These are phyloP conservation scores for Boechera retrofracta DNA, from an alignment of 345 rosid species.

Conservation along the genomic window DNA sequence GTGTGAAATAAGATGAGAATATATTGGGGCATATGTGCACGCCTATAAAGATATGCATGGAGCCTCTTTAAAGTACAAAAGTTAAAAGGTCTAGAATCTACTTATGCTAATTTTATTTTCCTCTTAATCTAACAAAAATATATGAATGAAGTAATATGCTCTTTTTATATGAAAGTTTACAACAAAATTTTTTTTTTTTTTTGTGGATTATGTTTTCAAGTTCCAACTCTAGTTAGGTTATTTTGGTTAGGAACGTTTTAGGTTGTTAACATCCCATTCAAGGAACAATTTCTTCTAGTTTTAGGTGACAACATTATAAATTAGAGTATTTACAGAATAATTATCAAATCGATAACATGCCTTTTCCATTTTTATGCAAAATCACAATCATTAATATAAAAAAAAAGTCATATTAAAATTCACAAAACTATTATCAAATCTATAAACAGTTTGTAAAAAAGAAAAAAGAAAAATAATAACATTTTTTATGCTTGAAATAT, in stretches of 20 bases:
- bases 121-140: not conserved
- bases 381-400: too few relatives aligned
- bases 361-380: too few relatives aligned
- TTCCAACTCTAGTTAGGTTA: conserved; percentile 7
- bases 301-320: not conserved
- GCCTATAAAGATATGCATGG: conserved; percentile 45
- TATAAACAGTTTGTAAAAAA: too few relatives aligned
- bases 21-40: conserved; percentile 45
- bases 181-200: not conserved
- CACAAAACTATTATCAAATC: too few relatives aligned
- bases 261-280: conserved; percentile 28
- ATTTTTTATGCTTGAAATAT: too few relatives aligned
- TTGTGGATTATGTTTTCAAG: not conserved
- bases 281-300: conserved; percentile 12
- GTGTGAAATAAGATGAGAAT: conserved; percentile 37
- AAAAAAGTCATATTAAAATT: too few relatives aligned
- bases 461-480: too few relatives aligned
- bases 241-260: conserved; percentile 29
- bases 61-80: conserved; percentile 44
- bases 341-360: too few relatives aligned
- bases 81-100: conserved; percentile 39
- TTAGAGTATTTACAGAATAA: not conserved
- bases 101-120: not conserved
- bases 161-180: not conserved
- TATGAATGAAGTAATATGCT: not conserved